phyloP scores from a whole-genome alignment of 2,329 filamentous ascomycete species.

The Alternaria arborescens region DNA sequence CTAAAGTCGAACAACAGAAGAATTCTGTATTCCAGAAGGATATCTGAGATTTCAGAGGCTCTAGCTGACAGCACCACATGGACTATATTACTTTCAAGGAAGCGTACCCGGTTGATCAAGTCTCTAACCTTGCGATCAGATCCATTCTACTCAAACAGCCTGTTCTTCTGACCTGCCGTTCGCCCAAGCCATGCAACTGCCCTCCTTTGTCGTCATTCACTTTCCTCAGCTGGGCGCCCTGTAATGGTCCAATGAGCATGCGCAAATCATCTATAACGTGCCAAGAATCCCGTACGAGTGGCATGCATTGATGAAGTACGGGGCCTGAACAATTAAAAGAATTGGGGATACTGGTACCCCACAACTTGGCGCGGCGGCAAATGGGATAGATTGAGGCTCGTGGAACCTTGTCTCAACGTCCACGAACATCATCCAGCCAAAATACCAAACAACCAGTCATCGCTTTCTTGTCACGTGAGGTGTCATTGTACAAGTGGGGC shows the following conservation, averaged over 20 bases:
- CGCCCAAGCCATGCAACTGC: not conserved
- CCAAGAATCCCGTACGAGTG: not conserved
- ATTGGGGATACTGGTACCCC: slow-evolving; percentile 14
- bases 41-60: slow-evolving; percentile 8
- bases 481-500: slow-evolving; percentile 11
- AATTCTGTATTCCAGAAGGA: slow-evolving; percentile 9
- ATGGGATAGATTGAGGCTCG: slow-evolving; percentile 22
- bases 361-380: slow-evolving; percentile 26
- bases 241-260: slow-evolving; percentile 7
- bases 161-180: slow-evolving; percentile 8
- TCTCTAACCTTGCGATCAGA: not conserved
- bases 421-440: slow-evolving; percentile 8
- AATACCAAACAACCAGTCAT: slow-evolving; percentile 1
- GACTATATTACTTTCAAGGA: slow-evolving; percentile 19
- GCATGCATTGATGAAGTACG: slow-evolving; percentile 1
- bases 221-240: not conserved
- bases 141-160: not conserved
- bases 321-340: slow-evolving; percentile 16
- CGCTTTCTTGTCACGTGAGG: not conserved
- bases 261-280: not conserved
- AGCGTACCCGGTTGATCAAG: slow-evolving; percentile 22
- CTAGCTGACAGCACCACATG: slow-evolving; percentile 14
- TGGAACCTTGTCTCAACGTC: slow-evolving; percentile 20
- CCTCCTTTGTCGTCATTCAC: not conserved
- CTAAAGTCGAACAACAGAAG: slow-evolving; percentile 6